phyloP scores from a whole-genome alignment of 73 alveolate species.

The Paraurostyla sp. region DNA sequence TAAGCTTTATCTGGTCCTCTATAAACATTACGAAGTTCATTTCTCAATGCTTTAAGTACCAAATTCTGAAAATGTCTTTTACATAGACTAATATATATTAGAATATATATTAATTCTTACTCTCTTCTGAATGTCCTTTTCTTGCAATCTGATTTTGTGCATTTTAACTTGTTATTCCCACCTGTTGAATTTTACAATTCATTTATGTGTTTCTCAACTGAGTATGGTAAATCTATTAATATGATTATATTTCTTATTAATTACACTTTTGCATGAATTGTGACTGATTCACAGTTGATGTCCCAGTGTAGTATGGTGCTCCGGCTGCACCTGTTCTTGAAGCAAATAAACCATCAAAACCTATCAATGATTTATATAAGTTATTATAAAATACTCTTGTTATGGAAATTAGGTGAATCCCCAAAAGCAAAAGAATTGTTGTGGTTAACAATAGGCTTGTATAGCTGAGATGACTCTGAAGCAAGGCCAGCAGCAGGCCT shows the following conservation, averaged over 20 bases:
- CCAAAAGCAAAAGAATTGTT: too few species aligned
- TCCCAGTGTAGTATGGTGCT: too few species aligned
- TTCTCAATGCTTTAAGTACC: background rate
- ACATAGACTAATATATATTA: conserved; percentile 5
- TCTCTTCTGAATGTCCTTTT: conserved; percentile 20
- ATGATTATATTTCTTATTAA: background rate
- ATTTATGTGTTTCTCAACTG: background rate
- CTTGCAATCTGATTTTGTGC: conserved; percentile 18
- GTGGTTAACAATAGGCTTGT: too few species aligned
- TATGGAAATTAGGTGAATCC: too few species aligned
- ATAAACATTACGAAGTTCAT: conserved; percentile 28
- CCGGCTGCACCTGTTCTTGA: too few species aligned
- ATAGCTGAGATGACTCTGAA: too few species aligned
- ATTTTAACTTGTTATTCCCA: background rate
- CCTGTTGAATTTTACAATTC: background rate
- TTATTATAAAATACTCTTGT: too few species aligned
- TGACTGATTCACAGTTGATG: too few species aligned
- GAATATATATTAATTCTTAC: background rate
- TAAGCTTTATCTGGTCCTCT: conserved; percentile 71
- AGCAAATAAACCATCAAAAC: too few species aligned
- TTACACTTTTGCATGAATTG: too few species aligned
- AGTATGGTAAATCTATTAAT: background rate
- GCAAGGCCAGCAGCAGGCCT: too few species aligned
- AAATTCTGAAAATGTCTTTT: background rate
- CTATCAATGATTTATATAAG: too few species aligned